These are phyloP conservation scores for Nakazawaea anatomiae DNA, from an alignment of 805 yeast species.

Conservation along the genomic window DNA sequence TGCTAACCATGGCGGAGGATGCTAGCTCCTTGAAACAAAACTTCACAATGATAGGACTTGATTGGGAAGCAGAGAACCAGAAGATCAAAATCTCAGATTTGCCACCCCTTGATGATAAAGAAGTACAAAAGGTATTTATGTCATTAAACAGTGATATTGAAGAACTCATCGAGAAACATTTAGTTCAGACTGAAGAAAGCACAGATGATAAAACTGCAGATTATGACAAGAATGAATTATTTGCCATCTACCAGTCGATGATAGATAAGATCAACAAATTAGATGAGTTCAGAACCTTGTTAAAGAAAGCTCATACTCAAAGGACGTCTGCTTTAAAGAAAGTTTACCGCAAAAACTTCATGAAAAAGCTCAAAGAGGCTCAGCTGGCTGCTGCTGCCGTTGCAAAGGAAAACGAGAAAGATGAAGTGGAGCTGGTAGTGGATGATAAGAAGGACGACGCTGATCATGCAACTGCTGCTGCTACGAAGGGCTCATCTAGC, in stretches of 20 bases:
- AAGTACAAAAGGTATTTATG: conserved; percentile 21
- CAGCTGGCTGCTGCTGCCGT: conserved; percentile 2
- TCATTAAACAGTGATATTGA: conserved; percentile 22
- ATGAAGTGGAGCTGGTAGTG: background rate
- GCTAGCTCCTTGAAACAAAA: conserved; percentile 34
- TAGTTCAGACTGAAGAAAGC: conserved; percentile 17
- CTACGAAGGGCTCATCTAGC: background rate
- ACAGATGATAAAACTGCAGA: conserved; percentile 13
- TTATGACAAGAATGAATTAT: conserved; percentile 17
- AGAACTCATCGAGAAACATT: conserved; percentile 20
- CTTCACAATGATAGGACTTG: conserved; percentile 39
- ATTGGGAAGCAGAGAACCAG: conserved; percentile 46
- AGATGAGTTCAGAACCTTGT: conserved; percentile 10
- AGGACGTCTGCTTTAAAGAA: conserved; percentile 20
- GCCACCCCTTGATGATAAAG: conserved; percentile 20
- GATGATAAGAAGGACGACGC: background rate
- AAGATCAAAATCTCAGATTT: conserved; percentile 29
- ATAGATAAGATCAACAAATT: conserved; percentile 15
- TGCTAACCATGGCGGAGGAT: conserved; percentile 40
- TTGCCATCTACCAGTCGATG: conserved; percentile 18
- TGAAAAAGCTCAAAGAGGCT: conserved; percentile 5
- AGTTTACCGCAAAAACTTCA: conserved; percentile 7
- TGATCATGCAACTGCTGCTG: background rate
- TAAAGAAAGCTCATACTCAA: conserved; percentile 21
- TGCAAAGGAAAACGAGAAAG: background rate